Conservation (phyloP, 75 land plant species). For the Sequoia sempervirens region DNA sequence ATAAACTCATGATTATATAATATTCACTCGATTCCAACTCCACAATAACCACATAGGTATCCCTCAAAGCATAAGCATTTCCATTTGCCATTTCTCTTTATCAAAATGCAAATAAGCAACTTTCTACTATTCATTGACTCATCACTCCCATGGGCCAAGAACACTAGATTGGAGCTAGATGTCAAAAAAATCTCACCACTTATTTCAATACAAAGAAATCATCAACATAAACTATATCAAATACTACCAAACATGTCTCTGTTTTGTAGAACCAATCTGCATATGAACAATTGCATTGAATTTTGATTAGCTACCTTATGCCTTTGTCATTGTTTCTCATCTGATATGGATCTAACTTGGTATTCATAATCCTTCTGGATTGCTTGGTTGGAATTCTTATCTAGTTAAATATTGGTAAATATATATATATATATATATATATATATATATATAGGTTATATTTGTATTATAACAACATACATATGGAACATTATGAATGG, state of each 20-base stretch:
- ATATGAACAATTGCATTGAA: neutral
- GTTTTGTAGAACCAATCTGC: neutral
- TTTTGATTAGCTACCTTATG: neutral
- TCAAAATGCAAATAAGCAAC: neutral
- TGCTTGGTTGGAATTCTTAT: neutral
- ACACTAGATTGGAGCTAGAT: neutral
- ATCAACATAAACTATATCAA: neutral
- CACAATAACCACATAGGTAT: too few relatives aligned
- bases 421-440: too few relatives aligned
- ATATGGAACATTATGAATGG: neutral
- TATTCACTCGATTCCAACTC: too few relatives aligned
- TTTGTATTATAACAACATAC: neutral
- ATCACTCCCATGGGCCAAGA: neutral
- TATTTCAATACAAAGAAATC: neutral
- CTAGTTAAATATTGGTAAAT: neutral
- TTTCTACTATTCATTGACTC: slow-evolving; percentile 4
- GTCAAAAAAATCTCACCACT: neutral
- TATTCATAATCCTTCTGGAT: neutral
- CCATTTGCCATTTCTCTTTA: neutral
- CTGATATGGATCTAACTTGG: neutral
- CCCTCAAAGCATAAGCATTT: too few relatives aligned
- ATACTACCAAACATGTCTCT: neutral
- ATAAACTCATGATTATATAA: too few relatives aligned
- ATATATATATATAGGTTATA: neutral
- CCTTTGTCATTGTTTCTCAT: neutral